These are phyloP conservation scores for Clonostachys sp. DNA, from an alignment of 2,329 filamentous ascomycete genomes.

Conservation along the genomic window DNA sequence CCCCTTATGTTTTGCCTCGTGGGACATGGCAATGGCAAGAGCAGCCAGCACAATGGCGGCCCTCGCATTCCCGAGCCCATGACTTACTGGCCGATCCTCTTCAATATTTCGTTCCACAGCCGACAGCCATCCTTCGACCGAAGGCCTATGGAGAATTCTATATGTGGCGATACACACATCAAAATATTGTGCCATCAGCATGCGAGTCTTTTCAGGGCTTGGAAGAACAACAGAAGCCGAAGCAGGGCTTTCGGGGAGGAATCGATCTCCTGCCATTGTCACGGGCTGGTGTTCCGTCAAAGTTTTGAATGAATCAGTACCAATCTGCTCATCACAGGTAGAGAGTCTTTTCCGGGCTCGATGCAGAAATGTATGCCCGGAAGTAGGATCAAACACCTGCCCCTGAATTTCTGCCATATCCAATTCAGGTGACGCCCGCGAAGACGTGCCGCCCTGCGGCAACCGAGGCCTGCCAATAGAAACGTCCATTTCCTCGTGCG, in stretches of 20 bases:
- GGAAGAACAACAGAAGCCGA: conserved; percentile 24
- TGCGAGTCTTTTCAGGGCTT: conserved; percentile 28
- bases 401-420: conserved; percentile 44
- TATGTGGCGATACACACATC: conserved; percentile 52
- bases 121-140: conserved; percentile 38
- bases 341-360: conserved; percentile 45
- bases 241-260: conserved; percentile 27
- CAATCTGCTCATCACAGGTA: conserved; percentile 17
- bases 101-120: conserved; percentile 31
- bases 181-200: conserved; percentile 43
- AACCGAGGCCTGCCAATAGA: no score
- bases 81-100: conserved; percentile 17
- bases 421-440: conserved; percentile 33
- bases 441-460: conserved; percentile 2
- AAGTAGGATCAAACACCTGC: conserved; percentile 47
- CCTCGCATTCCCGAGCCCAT: conserved; percentile 34
- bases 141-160: conserved; percentile 45
- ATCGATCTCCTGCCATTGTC: conserved; percentile 44
- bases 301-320: conserved; percentile 2
- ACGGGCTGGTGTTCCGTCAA: conserved; percentile 34
- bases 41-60: conserved; percentile 39
- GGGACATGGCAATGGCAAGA: conserved; percentile 45
- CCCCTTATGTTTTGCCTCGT: conserved; percentile 30
- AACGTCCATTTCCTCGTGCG: no score
- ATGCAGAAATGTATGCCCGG: conserved; percentile 46